Evolutionary conservation across 2,329 filamentous ascomycete species (phyloP), one percentile per base, ranked within the genome.

Genomic region (Fusarium sp.): DNA sequence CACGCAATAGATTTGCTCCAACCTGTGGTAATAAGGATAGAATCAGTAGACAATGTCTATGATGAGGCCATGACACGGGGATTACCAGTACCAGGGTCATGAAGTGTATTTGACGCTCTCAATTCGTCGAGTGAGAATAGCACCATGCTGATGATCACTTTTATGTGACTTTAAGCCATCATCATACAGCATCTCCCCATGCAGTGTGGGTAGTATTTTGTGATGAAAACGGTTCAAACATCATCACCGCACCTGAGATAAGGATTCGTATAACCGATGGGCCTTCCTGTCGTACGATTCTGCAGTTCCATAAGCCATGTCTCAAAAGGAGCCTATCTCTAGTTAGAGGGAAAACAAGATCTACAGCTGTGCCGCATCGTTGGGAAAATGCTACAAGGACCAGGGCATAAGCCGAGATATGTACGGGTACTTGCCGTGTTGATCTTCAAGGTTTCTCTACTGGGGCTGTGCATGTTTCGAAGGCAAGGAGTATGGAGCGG

Each of bases 211-310:
- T 70, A 27, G 43, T 57, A 45, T 58, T 37, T 37, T 49, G 43
- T 63, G 50, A 49, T 64, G 30, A 46, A 37, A 46, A 53, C 41
- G 34, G 50, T 51, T 63, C 57, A 55, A 50, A 43, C 34, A 55
- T 30, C 28, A 54, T 53, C 42, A 13, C 27, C 30, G 60, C 57
- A 47, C 32, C 55, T 47, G 21, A 60, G 68, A 58, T 53, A 66
- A 63, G 51, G 48, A 43, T 45, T 55, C 23, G 21, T 48, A 25
- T 42, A 57, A 30, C 18, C 34, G 51, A 57, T 50, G 51, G 41
- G 32, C 37, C 61, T 41, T n/a, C n/a, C 13, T 16, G 34, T 72
- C 69, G 69, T 72, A 72, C 66, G 69, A 72, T 68, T 67, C 57
- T 72, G 48, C 48, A 70, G 41, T 60, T 21, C 25, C 14, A 59